Conservation (phyloP, 1,284 basidiomycete species). For the Boletus mariae region DNA sequence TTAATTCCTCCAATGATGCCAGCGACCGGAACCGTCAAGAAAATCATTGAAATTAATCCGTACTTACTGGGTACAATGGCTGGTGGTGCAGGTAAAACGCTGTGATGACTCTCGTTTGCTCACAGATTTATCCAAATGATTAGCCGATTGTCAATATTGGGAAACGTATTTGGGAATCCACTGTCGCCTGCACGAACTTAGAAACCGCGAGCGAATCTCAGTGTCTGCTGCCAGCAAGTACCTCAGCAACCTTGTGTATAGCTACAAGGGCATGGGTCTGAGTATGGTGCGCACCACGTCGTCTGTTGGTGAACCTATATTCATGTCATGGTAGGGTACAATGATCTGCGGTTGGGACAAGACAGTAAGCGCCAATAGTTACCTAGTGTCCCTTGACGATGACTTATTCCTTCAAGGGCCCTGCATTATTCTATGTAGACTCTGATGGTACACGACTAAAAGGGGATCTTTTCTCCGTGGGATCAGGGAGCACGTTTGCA, state of each 20-base stretch:
- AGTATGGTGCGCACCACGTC: conserved; percentile 77
- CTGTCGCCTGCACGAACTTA: conserved; percentile 94
- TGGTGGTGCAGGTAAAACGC: conserved; percentile 83
- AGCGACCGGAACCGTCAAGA: conserved; percentile 96
- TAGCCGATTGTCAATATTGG: conserved; percentile 94
- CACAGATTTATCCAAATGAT: conserved; percentile 6
- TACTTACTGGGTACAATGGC: conserved; percentile 99
- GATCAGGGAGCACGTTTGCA: conserved; percentile 96
- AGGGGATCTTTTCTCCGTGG: conserved; percentile 97
- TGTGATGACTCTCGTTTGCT: conserved; percentile 3
- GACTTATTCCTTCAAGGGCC: conserved; percentile 54
- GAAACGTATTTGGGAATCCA: conserved; percentile 99
- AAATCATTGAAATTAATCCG: conserved; percentile 99
- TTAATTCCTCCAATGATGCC: conserved; percentile 5
- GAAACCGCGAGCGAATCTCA: conserved; percentile 96
- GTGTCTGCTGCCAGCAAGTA: conserved; percentile 99
- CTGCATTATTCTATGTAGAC: conserved; percentile 98
- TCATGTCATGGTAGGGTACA: conserved; percentile 65
- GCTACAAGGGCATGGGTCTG: conserved; percentile 98
- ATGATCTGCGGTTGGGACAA: conserved; percentile 99
- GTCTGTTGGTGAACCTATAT: not conserved
- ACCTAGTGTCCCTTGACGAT: not conserved
- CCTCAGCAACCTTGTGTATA: conserved; percentile 94
- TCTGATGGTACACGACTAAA: conserved; percentile 95
- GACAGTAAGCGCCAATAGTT: conserved; percentile 56